Evolutionary conservation across 768 basidiomycete species (phyloP), one percentile per base, ranked within the genome.

Genomic region (Trametes cingulata): DNA sequence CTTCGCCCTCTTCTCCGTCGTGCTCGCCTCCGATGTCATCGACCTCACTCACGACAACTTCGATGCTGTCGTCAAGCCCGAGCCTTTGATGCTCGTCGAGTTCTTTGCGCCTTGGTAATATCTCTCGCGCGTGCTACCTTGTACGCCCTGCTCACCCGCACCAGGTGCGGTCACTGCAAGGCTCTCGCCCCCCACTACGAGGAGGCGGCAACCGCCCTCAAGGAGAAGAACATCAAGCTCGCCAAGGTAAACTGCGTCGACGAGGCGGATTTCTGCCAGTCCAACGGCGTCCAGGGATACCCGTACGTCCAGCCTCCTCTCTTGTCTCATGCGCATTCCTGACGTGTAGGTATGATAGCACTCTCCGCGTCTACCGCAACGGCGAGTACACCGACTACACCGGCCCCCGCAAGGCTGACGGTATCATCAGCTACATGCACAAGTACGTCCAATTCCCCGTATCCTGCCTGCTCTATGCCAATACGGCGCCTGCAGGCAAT

Each of bases 201-300:
- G 72, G 87, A 91, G 73, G 96, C 97, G 3, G 95, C 97, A 1
- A 96, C 95, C 12, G 78, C 85, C 36, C 86, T 99, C 74, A 97
- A 96, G 78, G 89, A 88, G 64, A 91, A 87, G 73, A 81, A 81
- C 74, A 93, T 99, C 77, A 90, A 90, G 73, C 76, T 99, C 53
- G 95, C 95, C 65, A 96, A 98, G 72, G 95, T 98, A 51, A 94
- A 98, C 80, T 98, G 96, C 74, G 96, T 97, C 45, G 95, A 92
- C 64, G 81, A 98, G 69, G 85, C 89, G 24, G 95, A 96, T 54
- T 84, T 99, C 29, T 99, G 97, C 77, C 87, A 91, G 71, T 69
- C 82, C 50, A 87, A 95, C 58, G 95, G 90, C 41, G 84, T 99
- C 43, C 86, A 88, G 73, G 96, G 96, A 15, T 99, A 99, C 78